Conservation (phyloP, 2,329 filamentous ascomycete genomes). For the Cladosporium sp. region DNA sequence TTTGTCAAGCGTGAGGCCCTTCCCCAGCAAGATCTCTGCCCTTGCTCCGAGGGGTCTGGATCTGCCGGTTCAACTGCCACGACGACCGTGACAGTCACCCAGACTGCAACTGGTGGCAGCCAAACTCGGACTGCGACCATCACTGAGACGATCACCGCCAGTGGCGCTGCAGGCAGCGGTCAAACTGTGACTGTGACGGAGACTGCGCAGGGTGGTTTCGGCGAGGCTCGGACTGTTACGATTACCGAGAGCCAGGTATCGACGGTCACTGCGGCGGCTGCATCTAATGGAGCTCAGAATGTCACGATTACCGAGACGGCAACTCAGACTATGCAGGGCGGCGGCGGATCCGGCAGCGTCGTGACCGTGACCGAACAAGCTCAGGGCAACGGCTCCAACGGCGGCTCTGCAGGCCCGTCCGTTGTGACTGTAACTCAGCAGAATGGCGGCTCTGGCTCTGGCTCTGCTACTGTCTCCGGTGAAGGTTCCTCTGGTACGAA, state of each 20-base stretch:
- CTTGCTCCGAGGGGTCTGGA: neutral
- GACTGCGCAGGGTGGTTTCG: neutral
- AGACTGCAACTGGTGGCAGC: neutral
- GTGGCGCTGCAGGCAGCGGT: neutral
- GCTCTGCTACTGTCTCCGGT: neutral
- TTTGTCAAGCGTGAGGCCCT: constrained; percentile 2
- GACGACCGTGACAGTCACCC: neutral
- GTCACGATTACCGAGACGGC: neutral
- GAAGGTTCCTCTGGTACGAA: neutral
- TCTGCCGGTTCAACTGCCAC: neutral
- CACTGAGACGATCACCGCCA: neutral
- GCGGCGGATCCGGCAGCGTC: neutral
- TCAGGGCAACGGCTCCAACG: neutral
- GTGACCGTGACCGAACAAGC: neutral
- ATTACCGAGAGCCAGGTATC: neutral
- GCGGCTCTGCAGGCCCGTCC: neutral
- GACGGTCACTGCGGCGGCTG: neutral
- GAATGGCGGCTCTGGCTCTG: neutral
- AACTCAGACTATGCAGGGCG: neutral
- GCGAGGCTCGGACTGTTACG: neutral
- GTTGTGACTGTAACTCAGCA: neutral
- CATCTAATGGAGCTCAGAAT: neutral
- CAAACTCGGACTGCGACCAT: neutral
- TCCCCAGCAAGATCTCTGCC: constrained; percentile 4
- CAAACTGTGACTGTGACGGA: constrained; percentile 1